Percentiles rank a stretch among this genome's conserved stretches.
These are phyloP conservation scores for Uronychia binucleata DNA, from an alignment of 73 alveolate genomes.

Conservation along the genomic window DNA sequence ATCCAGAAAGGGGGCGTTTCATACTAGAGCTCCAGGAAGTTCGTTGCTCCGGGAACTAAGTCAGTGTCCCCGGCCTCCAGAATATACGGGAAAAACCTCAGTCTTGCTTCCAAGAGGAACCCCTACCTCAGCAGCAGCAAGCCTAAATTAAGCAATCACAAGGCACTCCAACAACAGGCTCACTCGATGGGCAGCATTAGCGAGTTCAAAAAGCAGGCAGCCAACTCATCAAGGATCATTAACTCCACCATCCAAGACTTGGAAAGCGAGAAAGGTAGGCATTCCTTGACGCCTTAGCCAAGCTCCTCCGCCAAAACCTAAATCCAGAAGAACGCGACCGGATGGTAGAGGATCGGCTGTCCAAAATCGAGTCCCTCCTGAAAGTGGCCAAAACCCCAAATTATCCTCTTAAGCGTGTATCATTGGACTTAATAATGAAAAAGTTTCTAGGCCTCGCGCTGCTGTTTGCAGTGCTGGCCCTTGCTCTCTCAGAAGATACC, in stretches of 20 bases:
- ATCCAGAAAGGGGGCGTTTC: background rate
- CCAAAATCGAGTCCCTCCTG: background rate
- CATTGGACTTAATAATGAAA: too few relatives aligned
- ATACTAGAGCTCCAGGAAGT: background rate
- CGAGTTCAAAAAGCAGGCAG: background rate
- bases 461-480: too few relatives aligned
- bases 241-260: background rate
- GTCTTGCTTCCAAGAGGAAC: too few relatives aligned
- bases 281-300: too few relatives aligned
- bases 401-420: too few relatives aligned
- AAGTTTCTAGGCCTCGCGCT: too few relatives aligned
- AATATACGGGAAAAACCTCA: background rate
- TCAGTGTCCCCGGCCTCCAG: background rate
- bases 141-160: background rate
- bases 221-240: background rate
- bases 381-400: background rate
- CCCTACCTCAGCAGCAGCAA: background rate
- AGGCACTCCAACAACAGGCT: background rate
- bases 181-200: background rate
- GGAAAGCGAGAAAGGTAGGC: background rate
- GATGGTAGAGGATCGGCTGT: background rate
- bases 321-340: background rate
- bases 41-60: background rate
- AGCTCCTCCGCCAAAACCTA: background rate
- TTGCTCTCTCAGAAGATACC: too few relatives aligned